Evolutionary conservation across 306 rosid species (phyloP), one percentile per base, ranked within the genome.

Genomic region (Casuarina glauca): DNA sequence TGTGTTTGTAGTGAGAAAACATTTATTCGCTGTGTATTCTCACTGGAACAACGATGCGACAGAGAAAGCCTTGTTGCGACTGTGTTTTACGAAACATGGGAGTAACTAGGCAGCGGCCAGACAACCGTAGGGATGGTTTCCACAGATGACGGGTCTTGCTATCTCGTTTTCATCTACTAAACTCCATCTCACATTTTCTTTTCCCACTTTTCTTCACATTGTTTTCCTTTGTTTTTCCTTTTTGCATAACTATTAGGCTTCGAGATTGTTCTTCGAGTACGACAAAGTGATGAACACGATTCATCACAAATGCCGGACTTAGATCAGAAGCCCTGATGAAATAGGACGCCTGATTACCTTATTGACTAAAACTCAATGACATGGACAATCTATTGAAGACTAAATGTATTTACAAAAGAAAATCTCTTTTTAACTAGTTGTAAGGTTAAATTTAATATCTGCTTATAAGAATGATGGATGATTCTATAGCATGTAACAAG

Each of bases 41-140:
- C 78, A 49, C 49, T 3, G 77, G 39, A 43, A 3, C 51, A 8
- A 81, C 69, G 41, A 88, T 89, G 93, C 93, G 42, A 93, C 62
- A 91, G 42, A n/a, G 70, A 91, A 91, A 41, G 95, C 69, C 73
- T 81, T 77, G 63, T 85, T 79, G 16, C 16, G 61, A 2, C 76
- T 66, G 57, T 73, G 35, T 62, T 38, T 81, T 78, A 54, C 10
- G 10, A 4, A 68, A 75, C 54, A 75, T 52, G n/a, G 17, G 20
- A 67, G 19, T 78, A 70, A 73, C 81, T 74, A 19, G 83, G 92
- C 89, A 87, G 92, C 95, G 93, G 91, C 98, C 93, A 93, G 97
- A 93, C 98, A 93, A 91, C 97, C 93, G 91, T 89, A 93, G 94
- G 10, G 90, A 88, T 93, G 97, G 84, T 82, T 77, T 93, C 97